A percentile compares a stretch with the other conserved stretches of the same genome.
Conservation (phyloP, 2,329 filamentous ascomycete species). For the Knufia petricola region DNA sequence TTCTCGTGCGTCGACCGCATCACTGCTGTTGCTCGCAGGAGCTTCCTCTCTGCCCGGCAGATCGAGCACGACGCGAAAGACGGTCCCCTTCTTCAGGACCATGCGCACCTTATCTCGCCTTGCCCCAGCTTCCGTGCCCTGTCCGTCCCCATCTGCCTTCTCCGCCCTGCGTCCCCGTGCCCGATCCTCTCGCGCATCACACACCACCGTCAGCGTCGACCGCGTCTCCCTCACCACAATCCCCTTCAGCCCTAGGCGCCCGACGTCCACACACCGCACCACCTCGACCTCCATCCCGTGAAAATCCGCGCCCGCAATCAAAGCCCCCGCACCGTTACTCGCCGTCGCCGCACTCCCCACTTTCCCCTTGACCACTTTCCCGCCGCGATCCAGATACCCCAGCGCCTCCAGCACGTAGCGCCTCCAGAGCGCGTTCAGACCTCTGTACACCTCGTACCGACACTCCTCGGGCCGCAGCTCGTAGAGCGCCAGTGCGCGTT, state of each 20-base stretch:
- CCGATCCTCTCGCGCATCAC: slow-evolving; percentile 21
- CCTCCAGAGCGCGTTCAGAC: slow-evolving; percentile 69
- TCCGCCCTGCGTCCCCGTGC: slow-evolving; percentile 27
- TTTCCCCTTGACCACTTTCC: slow-evolving; percentile 22
- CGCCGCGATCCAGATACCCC: slow-evolving; percentile 37
- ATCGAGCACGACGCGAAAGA: slow-evolving; percentile 69
- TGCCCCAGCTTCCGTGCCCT: neutral
- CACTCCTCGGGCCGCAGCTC: slow-evolving; percentile 59
- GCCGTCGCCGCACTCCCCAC: slow-evolving; percentile 45
- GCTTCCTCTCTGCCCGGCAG: slow-evolving; percentile 26
- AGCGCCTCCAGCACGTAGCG: slow-evolving; percentile 78
- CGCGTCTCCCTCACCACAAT: slow-evolving; percentile 85
- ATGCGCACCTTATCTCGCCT: slow-evolving; percentile 25
- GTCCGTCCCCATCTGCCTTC: slow-evolving; percentile 40
- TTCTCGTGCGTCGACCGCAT: neutral
- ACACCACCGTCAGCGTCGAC: slow-evolving; percentile 71
- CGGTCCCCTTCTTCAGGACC: slow-evolving; percentile 80
- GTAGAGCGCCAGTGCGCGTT: slow-evolving; percentile 63
- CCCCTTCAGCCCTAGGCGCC: slow-evolving; percentile 71
- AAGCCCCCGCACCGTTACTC: slow-evolving; percentile 37
- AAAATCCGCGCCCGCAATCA: slow-evolving; percentile 77
- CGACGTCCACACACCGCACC: slow-evolving; percentile 68
- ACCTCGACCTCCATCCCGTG: slow-evolving; percentile 80
- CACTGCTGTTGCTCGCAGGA: slow-evolving; percentile 15
- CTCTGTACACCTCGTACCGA: slow-evolving; percentile 67